Conservation (phyloP, 2,329 filamentous ascomycete genomes). For the Colletotrichum gloeosporioides region DNA sequence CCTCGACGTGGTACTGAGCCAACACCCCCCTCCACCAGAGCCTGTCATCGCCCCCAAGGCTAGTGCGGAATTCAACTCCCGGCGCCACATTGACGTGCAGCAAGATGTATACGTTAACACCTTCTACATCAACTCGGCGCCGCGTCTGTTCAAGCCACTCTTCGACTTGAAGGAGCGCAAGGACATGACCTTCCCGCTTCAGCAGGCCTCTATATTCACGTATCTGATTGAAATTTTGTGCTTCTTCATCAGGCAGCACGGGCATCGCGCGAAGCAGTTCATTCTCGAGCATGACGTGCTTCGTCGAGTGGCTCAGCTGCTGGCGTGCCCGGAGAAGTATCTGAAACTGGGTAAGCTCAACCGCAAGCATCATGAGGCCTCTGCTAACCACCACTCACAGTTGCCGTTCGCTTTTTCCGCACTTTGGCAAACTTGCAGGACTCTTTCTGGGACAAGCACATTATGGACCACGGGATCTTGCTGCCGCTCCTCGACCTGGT, state of each 20-base stretch:
- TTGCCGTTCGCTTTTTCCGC: conserved; percentile 92
- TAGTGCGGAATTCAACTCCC: neutral
- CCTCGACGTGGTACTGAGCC: conserved; percentile 66
- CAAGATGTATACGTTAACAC: conserved; percentile 85
- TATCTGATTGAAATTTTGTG: conserved; percentile 93
- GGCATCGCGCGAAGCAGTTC: conserved; percentile 86
- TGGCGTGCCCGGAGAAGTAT: conserved; percentile 87
- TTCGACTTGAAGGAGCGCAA: conserved; percentile 76
- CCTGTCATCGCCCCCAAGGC: neutral
- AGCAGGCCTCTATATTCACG: conserved; percentile 88
- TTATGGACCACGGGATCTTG: conserved; percentile 81
- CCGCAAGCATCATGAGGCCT: neutral
- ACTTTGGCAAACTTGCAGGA: conserved; percentile 85
- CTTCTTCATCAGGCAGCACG: conserved; percentile 91
- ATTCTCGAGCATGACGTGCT: conserved; percentile 81
- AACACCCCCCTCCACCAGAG: neutral
- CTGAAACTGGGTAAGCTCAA: conserved; percentile 77
- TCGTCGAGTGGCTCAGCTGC: conserved; percentile 80
- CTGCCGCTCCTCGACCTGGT: conserved; percentile 86
- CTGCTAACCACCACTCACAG: conserved; percentile 43
- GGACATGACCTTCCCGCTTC: conserved; percentile 75
- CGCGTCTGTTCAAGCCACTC: conserved; percentile 85
- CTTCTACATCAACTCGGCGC: conserved; percentile 89
- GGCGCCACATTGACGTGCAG: conserved; percentile 61
- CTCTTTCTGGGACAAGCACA: conserved; percentile 87